These are phyloP conservation scores for Clausena lansium DNA, from an alignment of 345 rosid genomes.

Conservation along the genomic window DNA sequence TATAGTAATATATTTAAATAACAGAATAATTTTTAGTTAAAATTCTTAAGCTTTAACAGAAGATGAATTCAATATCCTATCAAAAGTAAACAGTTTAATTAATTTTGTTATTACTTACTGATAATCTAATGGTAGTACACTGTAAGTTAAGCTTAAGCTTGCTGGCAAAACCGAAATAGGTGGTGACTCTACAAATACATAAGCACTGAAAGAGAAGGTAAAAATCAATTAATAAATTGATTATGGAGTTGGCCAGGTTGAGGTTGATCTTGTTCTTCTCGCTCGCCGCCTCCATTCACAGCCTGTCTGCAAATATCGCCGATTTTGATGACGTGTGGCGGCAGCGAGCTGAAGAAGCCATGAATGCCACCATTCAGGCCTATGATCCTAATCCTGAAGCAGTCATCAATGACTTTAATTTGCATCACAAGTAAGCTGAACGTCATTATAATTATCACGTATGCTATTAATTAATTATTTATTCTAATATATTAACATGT, in stretches of 20 bases:
- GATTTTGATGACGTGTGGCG: conserved; percentile 40
- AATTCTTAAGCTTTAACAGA: conserved; percentile 1
- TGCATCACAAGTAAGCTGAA: conserved; percentile 16
- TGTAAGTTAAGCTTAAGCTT: not conserved
- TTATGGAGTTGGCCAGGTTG: conserved; percentile 12
- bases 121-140: not conserved
- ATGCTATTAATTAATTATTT: not conserved
- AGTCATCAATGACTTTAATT: conserved; percentile 26
- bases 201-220: too few relatives aligned
- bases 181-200: too few relatives aligned
- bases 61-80: not conserved
- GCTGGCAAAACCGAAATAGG: not conserved
- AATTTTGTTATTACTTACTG: not conserved
- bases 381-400: conserved; percentile 26
- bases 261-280: conserved; percentile 23
- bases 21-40: too few relatives aligned
- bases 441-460: not conserved
- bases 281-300: conserved; percentile 24
- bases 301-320: conserved; percentile 24
- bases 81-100: not conserved
- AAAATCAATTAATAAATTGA: not conserved
- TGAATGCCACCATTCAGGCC: conserved; percentile 25
- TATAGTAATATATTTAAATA: too few relatives aligned
- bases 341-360: conserved; percentile 37
- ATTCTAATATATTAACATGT: too few relatives aligned